Evolutionary conservation across 2,329 filamentous ascomycete species (phyloP).

Genomic region (Ophioceras dolichostomum): DNA sequence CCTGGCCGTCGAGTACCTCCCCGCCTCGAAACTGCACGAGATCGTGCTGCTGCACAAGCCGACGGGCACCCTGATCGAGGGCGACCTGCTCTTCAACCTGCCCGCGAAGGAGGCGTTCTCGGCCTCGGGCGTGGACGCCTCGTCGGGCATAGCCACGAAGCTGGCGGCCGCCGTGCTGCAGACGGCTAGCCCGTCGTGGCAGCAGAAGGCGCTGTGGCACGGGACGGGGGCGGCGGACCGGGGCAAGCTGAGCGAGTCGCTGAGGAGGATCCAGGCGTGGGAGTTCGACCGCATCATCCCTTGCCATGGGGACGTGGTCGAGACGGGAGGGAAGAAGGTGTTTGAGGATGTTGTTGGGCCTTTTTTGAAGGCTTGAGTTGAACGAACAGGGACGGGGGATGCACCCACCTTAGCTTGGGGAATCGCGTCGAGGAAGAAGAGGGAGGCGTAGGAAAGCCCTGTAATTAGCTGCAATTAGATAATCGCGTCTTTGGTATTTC

Average conservation of each 20-base stretch:
- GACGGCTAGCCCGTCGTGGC: neutral
- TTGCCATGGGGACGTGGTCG: neutral
- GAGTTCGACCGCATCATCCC: neutral
- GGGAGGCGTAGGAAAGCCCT: no score
- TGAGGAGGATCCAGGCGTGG: neutral
- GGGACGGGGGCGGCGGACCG: neutral
- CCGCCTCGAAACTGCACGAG: neutral
- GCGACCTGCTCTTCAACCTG: neutral
- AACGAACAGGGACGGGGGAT: no score
- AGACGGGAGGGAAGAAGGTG: neutral
- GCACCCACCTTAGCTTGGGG: no score
- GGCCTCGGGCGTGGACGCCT: neutral
- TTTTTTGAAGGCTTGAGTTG: neutral
- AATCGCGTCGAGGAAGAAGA: no score
- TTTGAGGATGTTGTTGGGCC: neutral
- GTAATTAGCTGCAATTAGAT: no score
- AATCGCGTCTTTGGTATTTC: no score
- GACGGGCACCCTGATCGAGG: neutral
- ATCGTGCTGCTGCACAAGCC: neutral
- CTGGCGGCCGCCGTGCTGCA: neutral
- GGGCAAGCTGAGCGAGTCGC: neutral
- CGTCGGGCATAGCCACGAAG: neutral
- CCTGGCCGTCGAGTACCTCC: constrained; percentile 51
- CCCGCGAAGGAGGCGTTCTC: neutral
- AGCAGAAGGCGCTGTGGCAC: neutral